These are phyloP conservation scores for Centella asiatica DNA, from an alignment of 129 eudicot genomes.

Conservation along the genomic window DNA sequence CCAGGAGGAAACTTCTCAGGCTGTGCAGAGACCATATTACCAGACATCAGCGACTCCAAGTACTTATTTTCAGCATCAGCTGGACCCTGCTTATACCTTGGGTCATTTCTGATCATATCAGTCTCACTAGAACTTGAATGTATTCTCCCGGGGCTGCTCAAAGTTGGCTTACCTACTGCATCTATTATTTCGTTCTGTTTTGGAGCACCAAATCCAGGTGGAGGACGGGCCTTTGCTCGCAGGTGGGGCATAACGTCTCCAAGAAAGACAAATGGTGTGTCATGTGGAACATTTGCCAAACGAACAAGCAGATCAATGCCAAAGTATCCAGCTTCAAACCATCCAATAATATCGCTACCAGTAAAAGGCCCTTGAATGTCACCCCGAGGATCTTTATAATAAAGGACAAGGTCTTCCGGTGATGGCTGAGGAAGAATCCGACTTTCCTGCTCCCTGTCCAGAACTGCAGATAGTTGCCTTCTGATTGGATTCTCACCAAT, in stretches of 20 bases:
- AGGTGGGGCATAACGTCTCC: slow-evolving; percentile 99
- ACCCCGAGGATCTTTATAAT: slow-evolving; percentile 94
- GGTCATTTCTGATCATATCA: slow-evolving; percentile 33
- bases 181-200: slow-evolving; percentile 54
- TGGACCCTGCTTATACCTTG: slow-evolving; percentile 43
- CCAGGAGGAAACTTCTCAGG: slow-evolving; percentile 44
- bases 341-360: slow-evolving; percentile 81
- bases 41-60: slow-evolving; percentile 73
- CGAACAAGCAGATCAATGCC: slow-evolving; percentile 87
- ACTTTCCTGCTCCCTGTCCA: slow-evolving; percentile 52
- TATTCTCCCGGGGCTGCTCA: slow-evolving; percentile 32
- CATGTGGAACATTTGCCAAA: slow-evolving; percentile 62
- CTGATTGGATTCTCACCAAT: slow-evolving; percentile 26
- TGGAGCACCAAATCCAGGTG: slow-evolving; percentile 78
- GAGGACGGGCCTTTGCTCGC: slow-evolving; percentile 81
- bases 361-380: slow-evolving; percentile 89
- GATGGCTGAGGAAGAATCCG: slow-evolving; percentile 43
- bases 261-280: slow-evolving; percentile 55
- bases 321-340: slow-evolving; percentile 98
- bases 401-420: slow-evolving; percentile 85
- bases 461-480: slow-evolving; percentile 50
- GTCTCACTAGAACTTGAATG: slow-evolving; percentile 36
- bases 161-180: slow-evolving; percentile 29
- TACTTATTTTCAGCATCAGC: slow-evolving; percentile 69
- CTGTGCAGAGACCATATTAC: slow-evolving; percentile 25